Percentiles rank a stretch among this genome's conserved stretches.
These are phyloP conservation scores for Penicillium sp. DNA, from an alignment of 2,329 filamentous ascomycete genomes.

Conservation along the genomic window DNA sequence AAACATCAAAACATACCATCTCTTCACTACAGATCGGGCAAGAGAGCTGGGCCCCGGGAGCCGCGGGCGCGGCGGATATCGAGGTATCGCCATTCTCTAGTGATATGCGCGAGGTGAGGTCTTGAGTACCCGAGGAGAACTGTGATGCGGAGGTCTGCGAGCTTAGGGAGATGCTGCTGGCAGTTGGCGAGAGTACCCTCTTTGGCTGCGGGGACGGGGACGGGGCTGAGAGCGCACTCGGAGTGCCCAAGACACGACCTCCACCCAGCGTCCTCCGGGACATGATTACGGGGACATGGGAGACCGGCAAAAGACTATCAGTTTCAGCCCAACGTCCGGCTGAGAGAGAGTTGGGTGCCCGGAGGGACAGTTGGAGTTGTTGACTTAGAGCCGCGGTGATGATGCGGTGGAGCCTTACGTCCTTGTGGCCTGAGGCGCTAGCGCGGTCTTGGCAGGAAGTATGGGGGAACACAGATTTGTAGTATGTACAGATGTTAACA, in stretches of 20 bases:
- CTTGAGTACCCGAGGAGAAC: constrained; percentile 72
- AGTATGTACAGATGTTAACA: too few species aligned
- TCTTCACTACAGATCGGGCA: constrained; percentile 99
- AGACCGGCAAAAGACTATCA: constrained; percentile 17
- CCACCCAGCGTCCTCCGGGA: constrained; percentile 86
- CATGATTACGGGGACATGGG: constrained; percentile 62
- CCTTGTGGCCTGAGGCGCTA: constrained; percentile 21
- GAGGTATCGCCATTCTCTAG: constrained; percentile 63
- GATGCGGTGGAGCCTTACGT: constrained; percentile 25
- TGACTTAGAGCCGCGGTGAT: constrained; percentile 17
- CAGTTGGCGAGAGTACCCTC: constrained; percentile 62
- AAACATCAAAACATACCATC: constrained; percentile 72
- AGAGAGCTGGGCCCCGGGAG: constrained; percentile 70
- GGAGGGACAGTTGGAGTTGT: constrained; percentile 13
- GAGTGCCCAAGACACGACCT: constrained; percentile 86
- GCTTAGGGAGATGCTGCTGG: constrained; percentile 76
- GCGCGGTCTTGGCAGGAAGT: background rate
- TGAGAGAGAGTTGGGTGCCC: constrained; percentile 21
- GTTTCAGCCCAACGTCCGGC: constrained; percentile 24
- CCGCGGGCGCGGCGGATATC: constrained; percentile 53
- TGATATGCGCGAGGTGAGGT: constrained; percentile 80
- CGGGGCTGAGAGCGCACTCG: constrained; percentile 70
- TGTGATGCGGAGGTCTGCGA: constrained; percentile 76
- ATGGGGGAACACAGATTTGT: too few species aligned
- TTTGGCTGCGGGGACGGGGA: constrained; percentile 49